phyloP scores from a whole-genome alignment of 441 rosid species.

The Melastoma candidum region DNA sequence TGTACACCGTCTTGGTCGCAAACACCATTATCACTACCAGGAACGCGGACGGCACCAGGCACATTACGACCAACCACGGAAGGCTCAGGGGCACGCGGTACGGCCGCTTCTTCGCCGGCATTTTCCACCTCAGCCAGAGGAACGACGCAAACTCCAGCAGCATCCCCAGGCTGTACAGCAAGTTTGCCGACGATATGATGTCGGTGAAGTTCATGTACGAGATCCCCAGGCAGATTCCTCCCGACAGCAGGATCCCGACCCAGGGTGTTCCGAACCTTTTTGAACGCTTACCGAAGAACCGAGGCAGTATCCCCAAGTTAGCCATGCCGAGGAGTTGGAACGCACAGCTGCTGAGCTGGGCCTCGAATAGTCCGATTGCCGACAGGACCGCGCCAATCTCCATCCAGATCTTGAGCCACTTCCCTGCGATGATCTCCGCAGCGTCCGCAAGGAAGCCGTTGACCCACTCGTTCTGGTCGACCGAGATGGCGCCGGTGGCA shows the following conservation, averaged over 20 bases:
- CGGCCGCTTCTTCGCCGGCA: slow-evolving; percentile 47
- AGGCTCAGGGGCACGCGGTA: slow-evolving; percentile 44
- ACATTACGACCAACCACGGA: slow-evolving; percentile 49
- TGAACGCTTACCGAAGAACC: slow-evolving; percentile 38
- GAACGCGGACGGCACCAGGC: slow-evolving; percentile 60
- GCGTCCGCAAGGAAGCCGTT: slow-evolving; percentile 30
- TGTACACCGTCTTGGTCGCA: slow-evolving; percentile 50
- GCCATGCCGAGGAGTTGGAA: slow-evolving; percentile 46
- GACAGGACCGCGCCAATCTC: slow-evolving; percentile 35
- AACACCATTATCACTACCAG: slow-evolving; percentile 41
- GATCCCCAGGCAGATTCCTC: slow-evolving; percentile 37
- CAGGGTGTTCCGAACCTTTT: slow-evolving; percentile 67
- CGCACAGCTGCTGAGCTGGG: slow-evolving; percentile 33
- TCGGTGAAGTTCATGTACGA: slow-evolving; percentile 46
- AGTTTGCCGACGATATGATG: slow-evolving; percentile 63
- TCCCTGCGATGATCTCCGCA: slow-evolving; percentile 38
- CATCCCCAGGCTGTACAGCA: slow-evolving; percentile 77
- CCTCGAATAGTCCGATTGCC: slow-evolving; percentile 33
- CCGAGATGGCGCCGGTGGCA: slow-evolving; percentile 42
- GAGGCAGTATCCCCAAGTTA: slow-evolving; percentile 31
- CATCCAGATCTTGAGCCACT: slow-evolving; percentile 41
- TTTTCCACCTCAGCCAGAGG: slow-evolving; percentile 51
- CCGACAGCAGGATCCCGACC: slow-evolving; percentile 60
- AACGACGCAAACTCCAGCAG: slow-evolving; percentile 63
- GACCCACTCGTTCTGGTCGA: slow-evolving; percentile 31